Base-by-base conservation (phyloP, 2,329 filamentous ascomycete genomes). In the Fusarium sp. region DNA sequence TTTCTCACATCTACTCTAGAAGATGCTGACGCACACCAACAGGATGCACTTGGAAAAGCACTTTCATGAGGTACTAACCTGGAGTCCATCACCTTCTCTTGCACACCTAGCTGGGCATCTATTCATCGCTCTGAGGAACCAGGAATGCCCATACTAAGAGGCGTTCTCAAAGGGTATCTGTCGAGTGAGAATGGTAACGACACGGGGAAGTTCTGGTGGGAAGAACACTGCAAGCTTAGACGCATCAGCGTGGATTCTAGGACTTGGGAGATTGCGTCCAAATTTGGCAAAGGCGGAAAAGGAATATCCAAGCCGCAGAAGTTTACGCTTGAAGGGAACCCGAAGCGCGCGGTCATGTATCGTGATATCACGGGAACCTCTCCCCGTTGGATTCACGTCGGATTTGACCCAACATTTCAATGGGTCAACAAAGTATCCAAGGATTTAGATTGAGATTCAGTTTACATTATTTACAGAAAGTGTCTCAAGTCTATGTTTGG, bases 1-100 rank as follows among this genome's bases (percentile, higher is more conserved):
- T 19, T 19, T 46, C 10, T 4, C 4, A 25, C 15, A 25, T 6
- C 19, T 40, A n/a, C 7, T 29, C n/a, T 29, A 7, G 11, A 29
- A 9, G 11, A 19, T 34, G 41, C 58, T 45, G 5, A 58, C 35
- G 8, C n/a, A n/a, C 9, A 12, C n/a, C 1, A 10, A 38, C 26
- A 62, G 59, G 25, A 39, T 26, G 34, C 42, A 52, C 59, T 60
- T n/a, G 56, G 55, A 35, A 13, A 26, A 26, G 52, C 41, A 43
- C 56, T 63, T 13, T 38, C 56, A 9, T 25, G 31, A 19, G 51
- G 42, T n/a, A 26, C 15, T 3, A 52, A 58, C 6, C 6, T 62
- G 12, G 34, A 19, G 6, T 29, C 43, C 11, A 36, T 62, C 46
- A 45, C 39, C 25, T 55, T 43, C 34, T 55, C 32, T 29, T 43